Evolutionary conservation across 2,329 filamentous ascomycete genomes (phyloP), one percentile per base, ranked within the genome.

Genomic region (Coniochaeta sp.): DNA sequence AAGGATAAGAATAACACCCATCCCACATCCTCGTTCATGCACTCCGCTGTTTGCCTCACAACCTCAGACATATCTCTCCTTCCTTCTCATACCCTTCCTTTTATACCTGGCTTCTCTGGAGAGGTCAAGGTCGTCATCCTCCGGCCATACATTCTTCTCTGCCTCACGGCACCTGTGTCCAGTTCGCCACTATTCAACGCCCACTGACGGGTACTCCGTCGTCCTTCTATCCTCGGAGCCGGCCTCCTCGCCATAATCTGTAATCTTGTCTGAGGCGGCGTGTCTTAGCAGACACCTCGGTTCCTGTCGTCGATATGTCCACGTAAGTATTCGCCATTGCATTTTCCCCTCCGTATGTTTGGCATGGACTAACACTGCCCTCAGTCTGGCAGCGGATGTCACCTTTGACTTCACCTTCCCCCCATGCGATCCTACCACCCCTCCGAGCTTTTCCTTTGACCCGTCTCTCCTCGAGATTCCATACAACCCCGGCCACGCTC

Each of bases 361-460:
- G 20, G 26, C 12, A 6, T 42, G 22, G 38, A 51, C 53, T 61
- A 56, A 60, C 54, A 46, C 6, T 26, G 20, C 12, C 2, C 18
- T 55, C 62, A 82, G 79, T 79, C 78, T 81, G 76, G 77, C 70
- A 81, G 79, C 73, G 69, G 75, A 78, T 71, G 76, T 83, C 69
- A 71, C 79, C 53, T 83, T 83, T 65, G 77, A 82, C 68, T 83
- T 83, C 67, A 72, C 70, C 56, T 83, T 81, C 61, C 74, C 76
- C 54, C 69, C 72, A 38, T 79, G 75, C 67, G 75, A 76, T 58
- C 73, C 76, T 51, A 63, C 65, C 56, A 77, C 76, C 9, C 74
- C 75, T 52, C 76, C 75, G 52, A 73, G 70, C 61, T 80, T 75
- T 64, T 71, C 72, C 54, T 82, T 82, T 68, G 78, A 83, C 59